A percentile compares a stretch with the other conserved stretches of the same genome.
Conservation (phyloP, 176 grass and related monocot genomes). For the Oryza glaberrima region DNA sequence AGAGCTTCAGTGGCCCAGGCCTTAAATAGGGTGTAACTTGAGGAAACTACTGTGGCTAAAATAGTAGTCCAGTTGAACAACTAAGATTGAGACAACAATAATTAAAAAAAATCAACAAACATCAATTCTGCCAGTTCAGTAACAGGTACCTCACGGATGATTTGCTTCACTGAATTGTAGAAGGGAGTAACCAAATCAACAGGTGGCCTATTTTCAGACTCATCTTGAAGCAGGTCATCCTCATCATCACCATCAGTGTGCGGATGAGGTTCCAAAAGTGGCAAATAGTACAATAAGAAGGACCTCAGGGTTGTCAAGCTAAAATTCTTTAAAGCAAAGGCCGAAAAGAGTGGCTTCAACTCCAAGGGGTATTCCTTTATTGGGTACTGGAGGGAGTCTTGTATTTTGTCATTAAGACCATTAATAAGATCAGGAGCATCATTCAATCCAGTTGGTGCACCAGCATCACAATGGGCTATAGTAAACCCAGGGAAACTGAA, state of each 20-base stretch:
- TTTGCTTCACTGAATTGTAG: conserved; percentile 87
- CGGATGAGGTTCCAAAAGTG: conserved; percentile 75
- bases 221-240: conserved; percentile 52
- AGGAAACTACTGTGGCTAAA: background rate
- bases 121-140: conserved; percentile 5
- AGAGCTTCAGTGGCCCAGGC: background rate
- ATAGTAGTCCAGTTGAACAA: background rate
- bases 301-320: conserved; percentile 81
- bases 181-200: conserved; percentile 87
- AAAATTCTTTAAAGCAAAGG: conserved; percentile 77
- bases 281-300: conserved; percentile 93
- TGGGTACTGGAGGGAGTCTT: conserved; percentile 30
- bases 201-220: conserved; percentile 40
- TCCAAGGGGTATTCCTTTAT: conserved; percentile 80
- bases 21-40: conserved; percentile 14
- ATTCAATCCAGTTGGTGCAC: conserved; percentile 52
- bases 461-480: conserved; percentile 86
- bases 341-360: conserved; percentile 81
- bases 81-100: background rate
- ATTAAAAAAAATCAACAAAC: conserved; percentile 19
- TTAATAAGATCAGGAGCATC: conserved; percentile 33
- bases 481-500: conserved; percentile 68
- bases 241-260: conserved; percentile 64
- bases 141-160: conserved; percentile 71
- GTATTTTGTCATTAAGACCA: conserved; percentile 47